A percentile compares a stretch with the other conserved stretches of the same genome.
Evolutionary conservation across 257 asterid species (phyloP).

Genomic region (Echites panduratus): DNA sequence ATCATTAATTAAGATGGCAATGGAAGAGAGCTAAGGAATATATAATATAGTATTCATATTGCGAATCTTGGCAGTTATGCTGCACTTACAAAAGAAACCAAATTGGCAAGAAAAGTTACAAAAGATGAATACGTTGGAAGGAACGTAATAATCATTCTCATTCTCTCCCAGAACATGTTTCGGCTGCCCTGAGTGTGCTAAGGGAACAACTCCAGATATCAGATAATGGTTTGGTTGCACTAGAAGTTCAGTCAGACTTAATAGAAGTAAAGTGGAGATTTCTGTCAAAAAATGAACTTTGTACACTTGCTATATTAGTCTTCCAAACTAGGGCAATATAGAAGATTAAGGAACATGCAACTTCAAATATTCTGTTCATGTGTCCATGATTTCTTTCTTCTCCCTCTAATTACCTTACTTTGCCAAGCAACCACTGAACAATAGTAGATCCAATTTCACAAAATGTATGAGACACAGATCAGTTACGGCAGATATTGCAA

Average conservation of each 20-base stretch:
- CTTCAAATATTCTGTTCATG: no score
- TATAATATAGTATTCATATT: background rate
- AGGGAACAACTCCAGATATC: background rate
- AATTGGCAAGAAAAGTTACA: background rate
- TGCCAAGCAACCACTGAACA: background rate
- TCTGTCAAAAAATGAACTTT: no score
- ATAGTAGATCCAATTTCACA: background rate
- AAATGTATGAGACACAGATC: background rate
- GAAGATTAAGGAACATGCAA: no score
- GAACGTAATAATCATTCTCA: background rate
- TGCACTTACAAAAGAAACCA: no score
- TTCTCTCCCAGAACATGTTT: background rate
- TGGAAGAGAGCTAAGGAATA: background rate
- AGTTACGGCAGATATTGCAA: background rate
- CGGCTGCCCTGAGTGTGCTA: background rate
- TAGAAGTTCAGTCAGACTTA: no score
- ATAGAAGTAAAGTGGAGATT: no score
- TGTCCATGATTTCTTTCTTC: no score
- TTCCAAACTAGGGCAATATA: no score
- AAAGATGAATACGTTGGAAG: background rate
- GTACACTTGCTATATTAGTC: no score
- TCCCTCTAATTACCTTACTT: background rate
- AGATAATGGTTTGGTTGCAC: no score
- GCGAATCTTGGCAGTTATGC: background rate
- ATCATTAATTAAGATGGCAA: background rate